A percentile compares a stretch with the other conserved stretches of the same genome.
Conservation (phyloP, 2,329 filamentous ascomycete genomes). For the Apiospora pterosperma region DNA sequence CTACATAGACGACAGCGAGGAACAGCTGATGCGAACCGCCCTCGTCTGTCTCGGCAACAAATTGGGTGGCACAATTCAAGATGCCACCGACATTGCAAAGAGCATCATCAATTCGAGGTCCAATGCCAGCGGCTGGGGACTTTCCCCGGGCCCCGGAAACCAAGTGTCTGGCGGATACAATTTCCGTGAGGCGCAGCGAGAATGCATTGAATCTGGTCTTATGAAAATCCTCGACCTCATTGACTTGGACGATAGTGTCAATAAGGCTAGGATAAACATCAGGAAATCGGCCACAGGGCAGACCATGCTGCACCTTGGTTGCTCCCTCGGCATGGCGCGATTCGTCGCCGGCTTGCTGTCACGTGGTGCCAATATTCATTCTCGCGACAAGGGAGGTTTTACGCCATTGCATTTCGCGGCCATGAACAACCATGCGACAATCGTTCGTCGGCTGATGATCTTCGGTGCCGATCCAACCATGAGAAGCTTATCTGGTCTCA, state of each 20-base stretch:
- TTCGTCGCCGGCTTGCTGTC: conserved; percentile 75
- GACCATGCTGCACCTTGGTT: conserved; percentile 77
- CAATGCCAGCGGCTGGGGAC: conserved; percentile 42
- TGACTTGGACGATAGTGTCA: conserved; percentile 71
- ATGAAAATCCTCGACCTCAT: conserved; percentile 75
- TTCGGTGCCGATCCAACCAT: conserved; percentile 70
- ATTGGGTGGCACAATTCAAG: conserved; percentile 60
- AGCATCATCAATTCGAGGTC: conserved; percentile 50
- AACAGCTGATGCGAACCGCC: conserved; percentile 65
- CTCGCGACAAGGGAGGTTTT: conserved; percentile 74
- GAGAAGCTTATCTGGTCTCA: conserved; percentile 66
- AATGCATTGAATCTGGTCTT: conserved; percentile 59
- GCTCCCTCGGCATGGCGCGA: conserved; percentile 69
- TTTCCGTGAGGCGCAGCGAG: conserved; percentile 27
- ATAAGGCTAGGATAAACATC: conserved; percentile 65
- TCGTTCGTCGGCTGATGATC: conserved; percentile 71
- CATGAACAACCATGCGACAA: conserved; percentile 70
- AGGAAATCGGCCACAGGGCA: conserved; percentile 61
- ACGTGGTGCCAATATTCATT: conserved; percentile 72
- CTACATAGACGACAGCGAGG: conserved; percentile 70
- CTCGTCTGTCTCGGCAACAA: conserved; percentile 62
- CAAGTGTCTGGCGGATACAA: conserved; percentile 43
- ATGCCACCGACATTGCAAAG: conserved; percentile 59
- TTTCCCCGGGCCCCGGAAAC: conserved; percentile 38
- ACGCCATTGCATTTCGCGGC: conserved; percentile 80